phyloP scores from a whole-genome alignment of 1,139 yeast species.

The Saccharomyces pastorianus region DNA sequence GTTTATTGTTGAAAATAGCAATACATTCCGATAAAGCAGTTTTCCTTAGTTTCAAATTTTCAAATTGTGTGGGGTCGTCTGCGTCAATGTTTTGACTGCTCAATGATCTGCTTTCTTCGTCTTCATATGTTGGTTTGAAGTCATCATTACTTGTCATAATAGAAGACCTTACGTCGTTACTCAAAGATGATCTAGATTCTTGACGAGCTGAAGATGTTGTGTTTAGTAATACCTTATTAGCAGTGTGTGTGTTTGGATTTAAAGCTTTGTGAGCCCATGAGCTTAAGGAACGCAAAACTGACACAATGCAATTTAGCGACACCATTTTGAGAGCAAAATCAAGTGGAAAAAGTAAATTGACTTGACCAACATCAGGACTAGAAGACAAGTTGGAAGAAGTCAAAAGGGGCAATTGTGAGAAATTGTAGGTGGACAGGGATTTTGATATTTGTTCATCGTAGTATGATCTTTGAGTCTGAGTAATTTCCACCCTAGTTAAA shows the following conservation, averaged over 20 bases:
- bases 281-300: slow-evolving; percentile 70
- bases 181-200: slow-evolving; percentile 1
- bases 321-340: slow-evolving; percentile 82
- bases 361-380: slow-evolving; percentile 56
- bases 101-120: slow-evolving; percentile 13
- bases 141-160: slow-evolving; percentile 38
- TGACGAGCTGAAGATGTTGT: background rate
- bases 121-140: slow-evolving; percentile 7
- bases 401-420: slow-evolving; percentile 63
- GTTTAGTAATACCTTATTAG: slow-evolving; percentile 5
- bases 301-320: slow-evolving; percentile 72
- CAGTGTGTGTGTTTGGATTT: slow-evolving; percentile 23
- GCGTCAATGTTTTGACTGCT: slow-evolving; percentile 31
- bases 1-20: slow-evolving; percentile 72
- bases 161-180: slow-evolving; percentile 31
- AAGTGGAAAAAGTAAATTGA: slow-evolving; percentile 49
- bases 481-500: slow-evolving; percentile 60
- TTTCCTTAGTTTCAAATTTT: slow-evolving; percentile 73
- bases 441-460: slow-evolving; percentile 54
- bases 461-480: slow-evolving; percentile 58
- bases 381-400: slow-evolving; percentile 60
- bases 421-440: slow-evolving; percentile 67
- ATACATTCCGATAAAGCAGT: slow-evolving; percentile 74
- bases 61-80: slow-evolving; percentile 83
- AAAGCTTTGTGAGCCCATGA: slow-evolving; percentile 84